Base-by-base conservation (phyloP, 177 flowering plant species). In the Vitis hybrid region DNA sequence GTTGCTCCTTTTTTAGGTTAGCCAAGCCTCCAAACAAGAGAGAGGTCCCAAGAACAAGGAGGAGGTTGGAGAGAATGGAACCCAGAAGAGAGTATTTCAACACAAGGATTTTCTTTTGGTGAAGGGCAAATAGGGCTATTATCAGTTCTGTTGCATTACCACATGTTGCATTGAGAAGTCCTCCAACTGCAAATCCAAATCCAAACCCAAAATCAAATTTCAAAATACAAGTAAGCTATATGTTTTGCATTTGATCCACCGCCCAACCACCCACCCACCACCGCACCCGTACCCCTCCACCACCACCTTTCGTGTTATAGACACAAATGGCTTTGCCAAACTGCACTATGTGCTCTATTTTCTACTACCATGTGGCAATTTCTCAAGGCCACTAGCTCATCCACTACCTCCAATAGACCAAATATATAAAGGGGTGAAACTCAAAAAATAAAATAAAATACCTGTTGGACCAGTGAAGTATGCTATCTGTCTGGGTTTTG, bases 71-170 rank as follows among this genome's bases (percentile, higher is more conserved):
- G 31, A 95, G 81, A 18, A 95, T 81, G 19, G 99, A 95, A 66
- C 99, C 99, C 80, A 95, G 44, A 10, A 95, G 90, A 9, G 98
- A 94, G 75, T 84, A 90, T 78, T 95, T 94, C 17, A 95, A 84
- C 50, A 95, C 97, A 47, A 73, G 79, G 4, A 94, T 82, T 78
- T 94, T 95, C 67, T 82, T 80, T 56, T 86, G 77, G 31, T 51
- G 17, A 0, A 94, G 79, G 15, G 98, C 99, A 66, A 94, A 82
- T 24, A 94, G 58, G 62, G 99, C 94, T 68, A 95, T 95, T 66
- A 94, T 94, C 13, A 94, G 82, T 82, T 95, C 98, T 22, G 99
- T 92, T n/a, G 94, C 99, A 82, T 95, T 95, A 8, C 99, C 99
- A 75, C 98, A 95, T 64, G 99, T 95, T 76, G 98, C 99, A 87